Evolutionary conservation across 192 early-diverging fungal genomes (phyloP).

Genomic region (Mortierella antarctica): DNA sequence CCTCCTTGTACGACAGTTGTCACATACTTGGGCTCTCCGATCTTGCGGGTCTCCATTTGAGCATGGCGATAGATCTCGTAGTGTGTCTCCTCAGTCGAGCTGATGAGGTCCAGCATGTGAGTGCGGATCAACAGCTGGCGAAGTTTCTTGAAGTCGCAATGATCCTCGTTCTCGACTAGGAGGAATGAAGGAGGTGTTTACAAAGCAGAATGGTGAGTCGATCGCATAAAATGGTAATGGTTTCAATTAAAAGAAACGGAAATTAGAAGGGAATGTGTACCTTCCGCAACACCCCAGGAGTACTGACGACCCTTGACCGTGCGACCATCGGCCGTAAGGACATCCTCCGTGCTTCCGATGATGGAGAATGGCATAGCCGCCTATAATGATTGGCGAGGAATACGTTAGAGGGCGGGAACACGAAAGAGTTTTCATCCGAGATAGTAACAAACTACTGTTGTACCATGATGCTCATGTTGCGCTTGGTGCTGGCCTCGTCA

Average conservation of each 20-base stretch:
- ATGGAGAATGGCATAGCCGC: conserved; percentile 96
- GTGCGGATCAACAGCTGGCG: conserved; percentile 96
- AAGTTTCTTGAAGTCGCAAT: conserved; percentile 98
- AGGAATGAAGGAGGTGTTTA: background rate
- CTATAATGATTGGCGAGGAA: conserved; percentile 21
- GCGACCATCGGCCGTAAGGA: conserved; percentile 83
- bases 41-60: conserved; percentile 92
- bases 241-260: background rate
- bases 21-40: conserved; percentile 81
- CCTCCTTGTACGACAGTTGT: background rate
- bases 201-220: background rate
- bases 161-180: conserved; percentile 96
- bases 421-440: conserved; percentile 3
- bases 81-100: conserved; percentile 93
- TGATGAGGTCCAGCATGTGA: conserved; percentile 97
- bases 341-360: conserved; percentile 91
- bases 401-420: background rate
- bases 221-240: background rate
- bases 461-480: conserved; percentile 87
- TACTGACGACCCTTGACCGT: conserved; percentile 96
- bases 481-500: conserved; percentile 78
- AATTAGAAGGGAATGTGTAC: background rate
- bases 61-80: conserved; percentile 93
- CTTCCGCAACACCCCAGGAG: conserved; percentile 97
- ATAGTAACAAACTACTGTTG: conserved; percentile 3